Evolutionary conservation across 768 basidiomycete genomes (phyloP), one percentile per base, ranked within the genome.

Genomic region (Lentinula aciculospora): DNA sequence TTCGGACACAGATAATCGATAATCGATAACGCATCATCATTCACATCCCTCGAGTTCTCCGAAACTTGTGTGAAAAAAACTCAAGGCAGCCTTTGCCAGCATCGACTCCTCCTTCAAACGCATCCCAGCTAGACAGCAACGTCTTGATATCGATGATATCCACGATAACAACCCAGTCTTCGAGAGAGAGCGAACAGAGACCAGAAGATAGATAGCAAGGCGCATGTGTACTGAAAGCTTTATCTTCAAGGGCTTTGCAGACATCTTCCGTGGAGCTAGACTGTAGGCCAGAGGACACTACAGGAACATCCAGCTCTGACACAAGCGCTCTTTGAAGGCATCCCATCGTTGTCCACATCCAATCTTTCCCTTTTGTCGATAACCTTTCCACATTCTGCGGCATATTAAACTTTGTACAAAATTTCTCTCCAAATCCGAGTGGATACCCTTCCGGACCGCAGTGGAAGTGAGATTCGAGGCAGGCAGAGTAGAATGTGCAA

Each of bases 271-370:
- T 6, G 47, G 21, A 4, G 66, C 64, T 21, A 7, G 29, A 34
- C 17, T 21, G 21, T 4, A 17, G 6, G n/a, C 2, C 25, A 23
- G 36, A 10, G 17, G 28, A 17, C 9, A 27, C 40, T n/a, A 4
- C 12, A 15, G 17, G 28, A 13, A 19, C 28, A 10, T 44, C 31
- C 3, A 56, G 25, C 23, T 76, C 72, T 1, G 69, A 69, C 2
- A 80, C 72, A 21, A 80, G 70, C 2, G 69, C 71, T 0, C 58
- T 60, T 58, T 80, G 78, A 7, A 81, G 69, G 56, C 79, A 81
- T 49, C 71, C 71, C 77, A 81, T 77, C 15, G 75, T 76, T 32
- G 69, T 64, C 34, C 74, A 34, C 71, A 80, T 72, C 79, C 78
- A 81, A 37, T 60, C 65, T 56, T 75, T 70, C 0, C 78, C 78